Evolutionary conservation across 495 filamentous ascomycete genomes (phyloP), one percentile per base, ranked within the genome.

Genomic region (Pyronema omphalodes): DNA sequence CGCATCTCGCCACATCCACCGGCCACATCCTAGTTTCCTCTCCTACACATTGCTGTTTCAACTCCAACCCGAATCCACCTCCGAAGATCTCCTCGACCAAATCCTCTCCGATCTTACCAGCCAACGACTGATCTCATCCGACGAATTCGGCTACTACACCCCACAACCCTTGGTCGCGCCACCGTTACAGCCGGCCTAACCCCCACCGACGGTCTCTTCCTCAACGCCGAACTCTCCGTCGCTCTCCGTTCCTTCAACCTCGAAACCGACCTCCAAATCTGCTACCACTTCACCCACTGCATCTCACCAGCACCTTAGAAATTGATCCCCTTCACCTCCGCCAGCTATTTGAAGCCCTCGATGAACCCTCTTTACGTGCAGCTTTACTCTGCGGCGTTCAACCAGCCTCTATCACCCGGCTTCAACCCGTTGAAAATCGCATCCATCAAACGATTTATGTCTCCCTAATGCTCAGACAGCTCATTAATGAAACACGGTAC

Each of bases 191-290:
- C 84, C 0, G 76, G 78, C 0, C 72, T 91, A 36, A 73, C 81
- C 6, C 85, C 84, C 0, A 81, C 84, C 55, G 85, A 88, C 60
- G 85, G 85, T 1, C 65, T 86, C 0, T 88, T 86, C 59, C 71
- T 88, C 7, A 71, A 87, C 57, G 70, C 75, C 45, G 85, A 88
- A 59, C 69, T 88, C 52, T 71, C 71, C 54, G 71, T 73, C 55
- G 82, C 85, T 0, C 64, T 88, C 3, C 71, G 76, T 46, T 82
- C 79, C 6, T 91, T 91, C 55, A 84, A 87, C 14, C 78, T 91
- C 75, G 83, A 87, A 60, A 82, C 82, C 14, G 85, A 91, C 46
- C 81, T 91, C 80, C 85, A 91, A 60, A 73, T 87, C 37, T 74
- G 88, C 47, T 91, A 88, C 63, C 80, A 78, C 55, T 87, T 88